A percentile compares a stretch with the other conserved stretches of the same genome.
Conservation (phyloP, 1,284 basidiomycete genomes). For the Austroboletus niveus region DNA sequence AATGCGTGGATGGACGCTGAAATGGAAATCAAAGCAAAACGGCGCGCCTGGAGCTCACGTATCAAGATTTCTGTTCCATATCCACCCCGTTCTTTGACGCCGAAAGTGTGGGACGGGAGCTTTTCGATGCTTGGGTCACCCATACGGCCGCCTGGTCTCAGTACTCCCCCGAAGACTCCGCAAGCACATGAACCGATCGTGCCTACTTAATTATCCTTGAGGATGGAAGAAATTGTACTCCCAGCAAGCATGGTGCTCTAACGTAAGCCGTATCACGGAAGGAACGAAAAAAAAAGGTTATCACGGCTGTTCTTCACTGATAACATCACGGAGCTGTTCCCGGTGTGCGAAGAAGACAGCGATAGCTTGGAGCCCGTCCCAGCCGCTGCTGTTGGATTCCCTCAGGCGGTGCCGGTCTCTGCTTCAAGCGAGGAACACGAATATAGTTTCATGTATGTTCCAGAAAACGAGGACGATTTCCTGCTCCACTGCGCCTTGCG, state of each 20-base stretch:
- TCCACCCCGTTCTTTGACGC: background rate
- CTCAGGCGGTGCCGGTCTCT: constrained; percentile 3
- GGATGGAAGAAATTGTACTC: too few relatives aligned
- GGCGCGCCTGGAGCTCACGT: constrained; percentile 35
- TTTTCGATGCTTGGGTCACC: too few relatives aligned
- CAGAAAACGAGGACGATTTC: constrained; percentile 21
- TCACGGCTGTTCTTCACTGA: constrained; percentile 24
- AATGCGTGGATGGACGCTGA: background rate
- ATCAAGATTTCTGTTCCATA: constrained; percentile 30
- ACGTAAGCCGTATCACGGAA: too few relatives aligned
- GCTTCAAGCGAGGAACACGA: background rate
- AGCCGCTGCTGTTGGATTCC: constrained; percentile 18
- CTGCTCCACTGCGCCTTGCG: constrained; percentile 22
- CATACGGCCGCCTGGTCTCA: too few relatives aligned
- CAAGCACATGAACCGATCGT: constrained; percentile 25
- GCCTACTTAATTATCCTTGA: too few relatives aligned
- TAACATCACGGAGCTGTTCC: constrained; percentile 25
- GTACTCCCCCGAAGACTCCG: background rate
- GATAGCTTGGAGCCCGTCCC: constrained; percentile 16
- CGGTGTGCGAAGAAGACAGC: constrained; percentile 31
- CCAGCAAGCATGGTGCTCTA: too few relatives aligned
- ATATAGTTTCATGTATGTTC: background rate
- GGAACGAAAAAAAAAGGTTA: constrained; percentile 11
- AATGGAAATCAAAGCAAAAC: constrained; percentile 32
- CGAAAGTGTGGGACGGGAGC: too few relatives aligned